A percentile compares a stretch with the other conserved stretches of the same genome.
These are phyloP conservation scores for Colletotrichum sp. DNA, from an alignment of 2,329 filamentous ascomycete species.

Conservation along the genomic window DNA sequence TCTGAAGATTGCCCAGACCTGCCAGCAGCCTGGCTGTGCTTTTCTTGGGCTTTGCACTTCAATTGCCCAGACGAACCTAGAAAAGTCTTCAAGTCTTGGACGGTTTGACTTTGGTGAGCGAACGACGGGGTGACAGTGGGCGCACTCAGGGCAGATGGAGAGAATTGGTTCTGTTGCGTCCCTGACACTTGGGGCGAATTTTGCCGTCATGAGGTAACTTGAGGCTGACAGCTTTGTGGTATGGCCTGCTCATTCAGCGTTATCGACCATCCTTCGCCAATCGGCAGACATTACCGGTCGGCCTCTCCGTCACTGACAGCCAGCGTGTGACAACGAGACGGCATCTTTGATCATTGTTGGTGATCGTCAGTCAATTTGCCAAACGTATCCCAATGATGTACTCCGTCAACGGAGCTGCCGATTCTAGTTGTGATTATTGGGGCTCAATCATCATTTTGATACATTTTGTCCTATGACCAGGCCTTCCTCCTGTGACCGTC, in stretches of 20 bases:
- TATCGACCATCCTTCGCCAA: neutral
- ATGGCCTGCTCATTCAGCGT: neutral
- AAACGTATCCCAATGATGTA: neutral
- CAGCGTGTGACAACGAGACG: neutral
- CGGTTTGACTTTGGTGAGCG: neutral
- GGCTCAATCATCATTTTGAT: neutral
- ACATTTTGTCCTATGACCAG: neutral
- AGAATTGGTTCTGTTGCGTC: neutral
- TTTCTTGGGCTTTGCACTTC: neutral
- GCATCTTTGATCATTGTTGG: neutral
- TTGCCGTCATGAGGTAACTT: neutral
- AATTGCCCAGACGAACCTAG: neutral
- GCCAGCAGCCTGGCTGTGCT: neutral
- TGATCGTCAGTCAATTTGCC: neutral
- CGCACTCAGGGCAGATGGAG: neutral
- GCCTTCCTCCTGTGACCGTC: neutral
- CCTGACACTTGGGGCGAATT: neutral
- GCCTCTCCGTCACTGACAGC: neutral
- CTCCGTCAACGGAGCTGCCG: neutral
- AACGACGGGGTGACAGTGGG: neutral
- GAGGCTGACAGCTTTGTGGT: neutral
- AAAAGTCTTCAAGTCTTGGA: neutral
- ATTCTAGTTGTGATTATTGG: neutral
- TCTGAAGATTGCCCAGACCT: neutral
- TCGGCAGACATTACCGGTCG: neutral